phyloP scores from a whole-genome alignment of 805 yeast species.

The Candida berthetii region DNA sequence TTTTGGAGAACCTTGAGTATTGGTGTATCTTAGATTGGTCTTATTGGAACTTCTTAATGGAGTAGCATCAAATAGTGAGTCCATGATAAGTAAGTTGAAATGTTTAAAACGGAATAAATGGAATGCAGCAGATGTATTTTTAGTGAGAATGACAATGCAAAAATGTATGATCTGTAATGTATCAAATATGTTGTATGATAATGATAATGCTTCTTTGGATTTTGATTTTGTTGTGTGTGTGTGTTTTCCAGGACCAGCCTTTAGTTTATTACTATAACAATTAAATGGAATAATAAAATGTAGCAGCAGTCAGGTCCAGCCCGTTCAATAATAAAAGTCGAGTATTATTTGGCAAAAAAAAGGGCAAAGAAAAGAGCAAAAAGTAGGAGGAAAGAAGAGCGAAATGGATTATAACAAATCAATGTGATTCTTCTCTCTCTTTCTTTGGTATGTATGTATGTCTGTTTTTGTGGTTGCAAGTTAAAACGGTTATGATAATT shows the following conservation, averaged over 20 bases:
- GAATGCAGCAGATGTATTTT: too few relatives aligned
- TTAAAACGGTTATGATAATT: neutral
- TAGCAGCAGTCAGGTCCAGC: conserved; percentile 1
- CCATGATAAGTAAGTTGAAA: neutral
- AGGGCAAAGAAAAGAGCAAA: too few relatives aligned
- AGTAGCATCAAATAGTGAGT: neutral
- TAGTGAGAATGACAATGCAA: too few relatives aligned
- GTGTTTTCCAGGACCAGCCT: conserved; percentile 2
- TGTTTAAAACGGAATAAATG: too few relatives aligned
- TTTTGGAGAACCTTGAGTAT: neutral
- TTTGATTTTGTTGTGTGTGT: neutral
- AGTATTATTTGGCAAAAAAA: too few relatives aligned
- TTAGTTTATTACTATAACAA: too few relatives aligned
- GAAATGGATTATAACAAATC: too few relatives aligned
- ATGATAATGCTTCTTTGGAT: neutral
- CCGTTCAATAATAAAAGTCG: too few relatives aligned
- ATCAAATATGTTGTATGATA: neutral
- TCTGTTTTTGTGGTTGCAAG: neutral
- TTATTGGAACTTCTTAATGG: neutral
- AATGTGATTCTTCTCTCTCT: too few relatives aligned
- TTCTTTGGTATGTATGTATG: too few relatives aligned
- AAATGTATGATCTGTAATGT: too few relatives aligned
- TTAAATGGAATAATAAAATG: neutral
- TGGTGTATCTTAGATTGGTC: neutral
- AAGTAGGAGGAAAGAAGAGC: too few relatives aligned